Percentiles rank a stretch among this genome's conserved stretches.
phyloP scores from a whole-genome alignment of 108 stramenopile genomes.

The Aureococcus anophagefferens region DNA sequence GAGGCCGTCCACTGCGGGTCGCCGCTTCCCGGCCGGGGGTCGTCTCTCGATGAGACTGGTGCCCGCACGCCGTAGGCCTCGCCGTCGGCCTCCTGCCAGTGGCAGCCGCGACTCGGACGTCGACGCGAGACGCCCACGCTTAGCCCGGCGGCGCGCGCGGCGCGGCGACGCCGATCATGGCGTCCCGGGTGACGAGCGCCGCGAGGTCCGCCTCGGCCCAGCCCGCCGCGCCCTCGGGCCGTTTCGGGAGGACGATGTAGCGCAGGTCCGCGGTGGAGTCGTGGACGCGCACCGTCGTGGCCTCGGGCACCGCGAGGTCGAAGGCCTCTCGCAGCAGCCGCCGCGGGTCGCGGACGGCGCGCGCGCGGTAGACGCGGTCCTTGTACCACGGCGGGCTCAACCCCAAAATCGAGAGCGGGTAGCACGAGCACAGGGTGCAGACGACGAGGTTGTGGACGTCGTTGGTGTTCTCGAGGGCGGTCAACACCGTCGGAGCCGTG shows the following conservation, averaged over 20 bases:
- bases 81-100: too few relatives aligned
- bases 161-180: conserved; percentile 60
- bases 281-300: conserved; percentile 37
- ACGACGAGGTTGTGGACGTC: conserved; percentile 50
- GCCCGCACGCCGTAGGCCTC: too few relatives aligned
- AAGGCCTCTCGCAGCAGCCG: conserved; percentile 40
- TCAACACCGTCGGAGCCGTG: conserved; percentile 51
- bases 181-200: conserved; percentile 40
- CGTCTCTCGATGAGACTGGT: too few relatives aligned
- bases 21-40: too few relatives aligned
- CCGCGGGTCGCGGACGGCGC: conserved; percentile 57
- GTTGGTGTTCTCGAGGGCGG: conserved; percentile 38
- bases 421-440: conserved; percentile 59
- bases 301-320: conserved; percentile 23
- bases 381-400: conserved; percentile 60
- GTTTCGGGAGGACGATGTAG: conserved; percentile 50
- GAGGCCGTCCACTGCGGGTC: too few relatives aligned
- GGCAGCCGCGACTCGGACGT: too few relatives aligned
- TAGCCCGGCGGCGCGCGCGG: too few relatives aligned
- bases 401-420: conserved; percentile 45
- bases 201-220: conserved; percentile 43
- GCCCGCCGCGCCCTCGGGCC: conserved; percentile 40
- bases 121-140: too few relatives aligned
- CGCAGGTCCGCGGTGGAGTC: conserved; percentile 60
- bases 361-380: conserved; percentile 45